These are phyloP conservation scores for Aspergillus ochraceus DNA, from an alignment of 2,329 filamentous ascomycete species.

Conservation along the genomic window DNA sequence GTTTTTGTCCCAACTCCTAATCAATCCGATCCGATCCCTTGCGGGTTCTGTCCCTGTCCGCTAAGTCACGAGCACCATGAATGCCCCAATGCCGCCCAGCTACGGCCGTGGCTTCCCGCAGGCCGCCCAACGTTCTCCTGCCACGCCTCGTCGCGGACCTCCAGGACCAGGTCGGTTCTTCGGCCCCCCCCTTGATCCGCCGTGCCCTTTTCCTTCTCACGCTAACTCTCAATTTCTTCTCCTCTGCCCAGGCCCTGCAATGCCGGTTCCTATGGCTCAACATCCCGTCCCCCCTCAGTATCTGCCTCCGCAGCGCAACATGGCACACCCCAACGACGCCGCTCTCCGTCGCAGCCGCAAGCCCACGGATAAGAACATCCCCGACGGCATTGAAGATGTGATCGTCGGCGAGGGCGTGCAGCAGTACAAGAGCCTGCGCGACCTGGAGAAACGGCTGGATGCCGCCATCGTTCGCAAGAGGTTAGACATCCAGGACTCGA, in stretches of 20 bases:
- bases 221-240: constrained; percentile 16
- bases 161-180: constrained; percentile 38
- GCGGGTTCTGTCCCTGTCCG: not conserved
- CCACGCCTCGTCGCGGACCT: constrained; percentile 41
- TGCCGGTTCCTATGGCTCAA: constrained; percentile 38
- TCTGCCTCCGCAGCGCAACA: constrained; percentile 37
- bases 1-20: constrained; percentile 11
- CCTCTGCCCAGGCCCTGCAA: constrained; percentile 25
- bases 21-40: constrained; percentile 9
- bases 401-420: constrained; percentile 78
- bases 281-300: constrained; percentile 41
- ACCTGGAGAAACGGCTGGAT: constrained; percentile 84
- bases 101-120: constrained; percentile 43
- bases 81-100: constrained; percentile 44
- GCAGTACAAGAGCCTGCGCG: constrained; percentile 79
- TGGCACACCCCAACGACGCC: constrained; percentile 39
- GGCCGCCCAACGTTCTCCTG: constrained; percentile 42
- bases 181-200: constrained; percentile 9
- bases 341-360: constrained; percentile 81
- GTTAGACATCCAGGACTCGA: constrained; percentile 81
- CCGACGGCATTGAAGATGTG: constrained; percentile 81
- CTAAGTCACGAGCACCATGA: constrained; percentile 28
- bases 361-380: constrained; percentile 92
- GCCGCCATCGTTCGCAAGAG: constrained; percentile 92
- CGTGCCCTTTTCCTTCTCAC: constrained; percentile 11